Conservation (phyloP, 1,139 yeast genomes). For the Zygosaccharomyces pseudobailii region DNA sequence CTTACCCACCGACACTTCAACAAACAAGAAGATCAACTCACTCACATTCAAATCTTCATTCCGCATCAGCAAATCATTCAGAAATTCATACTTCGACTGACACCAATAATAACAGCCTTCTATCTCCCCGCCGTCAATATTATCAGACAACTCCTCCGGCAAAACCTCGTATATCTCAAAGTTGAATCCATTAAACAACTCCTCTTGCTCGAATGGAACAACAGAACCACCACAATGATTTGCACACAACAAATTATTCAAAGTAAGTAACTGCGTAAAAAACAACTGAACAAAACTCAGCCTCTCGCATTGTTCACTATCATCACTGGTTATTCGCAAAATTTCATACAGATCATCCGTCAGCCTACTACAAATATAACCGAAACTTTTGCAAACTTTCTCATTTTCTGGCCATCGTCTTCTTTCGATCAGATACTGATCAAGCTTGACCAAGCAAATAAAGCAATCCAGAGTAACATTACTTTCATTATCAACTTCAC, state of each 20-base stretch:
- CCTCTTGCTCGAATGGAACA: background rate
- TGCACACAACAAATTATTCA: slow-evolving; percentile 10
- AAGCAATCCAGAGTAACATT: slow-evolving; percentile 4
- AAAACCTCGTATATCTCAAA: background rate
- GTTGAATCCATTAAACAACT: slow-evolving; percentile 12
- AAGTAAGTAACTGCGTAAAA: slow-evolving; percentile 11
- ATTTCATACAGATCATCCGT: background rate
- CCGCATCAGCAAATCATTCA: background rate
- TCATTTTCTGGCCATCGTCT: slow-evolving; percentile 3
- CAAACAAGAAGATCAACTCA: background rate
- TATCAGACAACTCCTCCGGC: background rate
- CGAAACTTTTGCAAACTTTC: background rate
- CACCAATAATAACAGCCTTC: slow-evolving; percentile 1
- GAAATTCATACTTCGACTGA: slow-evolving; percentile 3
- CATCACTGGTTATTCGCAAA: background rate
- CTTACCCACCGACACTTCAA: slow-evolving; percentile 6
- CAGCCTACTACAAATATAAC: slow-evolving; percentile 3
- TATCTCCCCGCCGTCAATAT: background rate
- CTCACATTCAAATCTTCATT: background rate
- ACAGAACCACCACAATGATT: slow-evolving; percentile 3
- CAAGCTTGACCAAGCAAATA: slow-evolving; percentile 9
- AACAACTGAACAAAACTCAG: slow-evolving; percentile 10
- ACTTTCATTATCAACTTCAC: background rate
- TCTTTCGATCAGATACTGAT: slow-evolving; percentile 9
- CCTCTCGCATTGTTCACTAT: slow-evolving; percentile 1